Evolutionary conservation across 805 yeast genomes (phyloP), one percentile per base, ranked within the genome.

Genomic region (Wickerhamiella domercqiae): DNA sequence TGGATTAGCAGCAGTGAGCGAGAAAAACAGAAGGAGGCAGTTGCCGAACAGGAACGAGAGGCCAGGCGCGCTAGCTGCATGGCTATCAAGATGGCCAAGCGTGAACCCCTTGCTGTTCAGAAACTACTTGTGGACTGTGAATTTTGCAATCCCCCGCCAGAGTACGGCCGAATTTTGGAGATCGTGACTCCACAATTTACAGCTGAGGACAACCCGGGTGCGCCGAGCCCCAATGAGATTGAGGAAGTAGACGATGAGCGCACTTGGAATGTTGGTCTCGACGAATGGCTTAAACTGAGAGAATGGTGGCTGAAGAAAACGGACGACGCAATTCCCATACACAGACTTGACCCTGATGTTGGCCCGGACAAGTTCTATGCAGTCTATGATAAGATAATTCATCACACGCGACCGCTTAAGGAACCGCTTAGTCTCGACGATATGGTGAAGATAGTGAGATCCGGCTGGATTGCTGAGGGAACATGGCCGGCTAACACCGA

Each of bases 381-480:
- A 16, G 67, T 87, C 7, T 87, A 83, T 56, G 68, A 68, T 39
- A 69, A 69, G 45, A 61, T 87, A 48, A 78, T 86, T 20, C 70
- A 76, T 32, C 76, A 78, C 50, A 75, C 76, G 26, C 73, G 74
- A 47, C 66, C 71, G 5, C 64, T 87, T 49, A 75, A 72, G 49
- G 63, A 63, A 39, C 80, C 84, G 13, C 63, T 87, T 58, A 82
- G 80, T 55, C 66, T 87, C 48, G 64, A 63, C 40, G 94, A 83
- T 53, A 72, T 79, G 30, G 53, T 83, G 36, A 68, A 68, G 45
- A 70, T 86, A 18, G 68, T 86, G 30, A 74, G 81, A 49, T 71
- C 78, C 3, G 95, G 95, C 15, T 86, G 97, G 97, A 66, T 68
- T 13, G 75, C 73, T 42, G 73, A 73, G 17, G 82, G 76, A 36